Conservation (phyloP, 2,329 filamentous ascomycete genomes). For the Mycosphaerelloides madeirae region DNA sequence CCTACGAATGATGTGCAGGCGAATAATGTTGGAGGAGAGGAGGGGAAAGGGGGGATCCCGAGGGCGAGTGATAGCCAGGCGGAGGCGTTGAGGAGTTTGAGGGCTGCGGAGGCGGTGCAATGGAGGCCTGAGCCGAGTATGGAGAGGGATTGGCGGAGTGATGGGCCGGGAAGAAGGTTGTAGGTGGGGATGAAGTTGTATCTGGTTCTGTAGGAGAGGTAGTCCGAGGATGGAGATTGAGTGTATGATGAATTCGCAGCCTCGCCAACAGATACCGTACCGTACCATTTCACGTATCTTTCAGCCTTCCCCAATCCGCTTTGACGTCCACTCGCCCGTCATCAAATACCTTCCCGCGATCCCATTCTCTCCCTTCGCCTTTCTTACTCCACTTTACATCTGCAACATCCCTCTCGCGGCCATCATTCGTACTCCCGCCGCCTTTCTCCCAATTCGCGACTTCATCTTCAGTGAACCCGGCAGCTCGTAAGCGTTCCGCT, state of each 20-base stretch:
- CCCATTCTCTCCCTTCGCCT: conserved; percentile 61
- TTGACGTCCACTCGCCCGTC: conserved; percentile 49
- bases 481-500: conserved; percentile 67
- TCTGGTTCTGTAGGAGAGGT: too few relatives aligned
- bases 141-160: conserved; percentile 1
- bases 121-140: background rate
- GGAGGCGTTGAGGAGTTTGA: conserved; percentile 1
- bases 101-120: background rate
- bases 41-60: background rate
- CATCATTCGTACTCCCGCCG: conserved; percentile 57
- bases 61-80: background rate
- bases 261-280: too few relatives aligned
- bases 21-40: background rate
- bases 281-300: conserved; percentile 6
- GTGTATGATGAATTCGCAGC: background rate
- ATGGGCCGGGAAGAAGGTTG: background rate
- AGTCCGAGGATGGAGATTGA: too few relatives aligned
- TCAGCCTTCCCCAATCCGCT: conserved; percentile 43
- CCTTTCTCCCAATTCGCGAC: conserved; percentile 57
- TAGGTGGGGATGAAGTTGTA: background rate
- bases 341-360: conserved; percentile 60
- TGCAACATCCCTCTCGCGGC: conserved; percentile 55
- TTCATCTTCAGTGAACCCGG: conserved; percentile 70
- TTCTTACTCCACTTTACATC: conserved; percentile 38
- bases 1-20: conserved; percentile 11